These are phyloP conservation scores for Stygiomarasmius scandens DNA, from an alignment of 1,284 basidiomycete genomes.

Conservation along the genomic window DNA sequence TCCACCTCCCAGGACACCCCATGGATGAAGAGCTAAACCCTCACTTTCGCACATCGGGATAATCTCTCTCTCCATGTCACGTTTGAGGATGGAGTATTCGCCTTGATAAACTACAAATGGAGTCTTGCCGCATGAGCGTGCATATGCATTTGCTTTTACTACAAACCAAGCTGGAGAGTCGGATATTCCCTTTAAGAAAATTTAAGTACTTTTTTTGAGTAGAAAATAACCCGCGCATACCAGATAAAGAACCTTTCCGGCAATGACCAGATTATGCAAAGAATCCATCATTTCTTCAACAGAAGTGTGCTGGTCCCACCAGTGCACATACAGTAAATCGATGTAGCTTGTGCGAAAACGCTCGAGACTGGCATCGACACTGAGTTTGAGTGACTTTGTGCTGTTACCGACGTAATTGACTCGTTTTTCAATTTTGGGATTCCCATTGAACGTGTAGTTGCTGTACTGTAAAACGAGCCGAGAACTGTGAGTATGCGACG, in stretches of 20 bases:
- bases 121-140: conserved; percentile 6
- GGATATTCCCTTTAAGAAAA: conserved; percentile 6
- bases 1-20: conserved; percentile 7
- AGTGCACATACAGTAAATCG: conserved; percentile 40
- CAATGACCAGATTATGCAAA: conserved; percentile 5
- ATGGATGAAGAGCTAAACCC: conserved; percentile 3
- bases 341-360: conserved; percentile 7
- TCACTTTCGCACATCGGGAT: conserved; percentile 11
- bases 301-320: conserved; percentile 46
- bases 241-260: conserved; percentile 11
- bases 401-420: conserved; percentile 12
- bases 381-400: conserved; percentile 10
- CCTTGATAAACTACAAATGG: conserved; percentile 13
- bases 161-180: conserved; percentile 12
- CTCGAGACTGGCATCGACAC: conserved; percentile 41
- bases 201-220: too few species aligned
- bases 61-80: conserved; percentile 15
- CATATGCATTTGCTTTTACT: conserved; percentile 13
- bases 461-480: conserved; percentile 2
- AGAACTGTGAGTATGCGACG: not conserved
- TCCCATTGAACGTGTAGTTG: conserved; percentile 12
- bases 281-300: conserved; percentile 18
- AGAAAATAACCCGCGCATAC: not conserved
- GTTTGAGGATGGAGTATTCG: conserved; percentile 11
- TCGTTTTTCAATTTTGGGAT: conserved; percentile 3